A percentile compares a stretch with the other conserved stretches of the same genome.
phyloP scores from a whole-genome alignment of 2,329 filamentous ascomycete genomes.

The Aureobasidium subglaciale region DNA sequence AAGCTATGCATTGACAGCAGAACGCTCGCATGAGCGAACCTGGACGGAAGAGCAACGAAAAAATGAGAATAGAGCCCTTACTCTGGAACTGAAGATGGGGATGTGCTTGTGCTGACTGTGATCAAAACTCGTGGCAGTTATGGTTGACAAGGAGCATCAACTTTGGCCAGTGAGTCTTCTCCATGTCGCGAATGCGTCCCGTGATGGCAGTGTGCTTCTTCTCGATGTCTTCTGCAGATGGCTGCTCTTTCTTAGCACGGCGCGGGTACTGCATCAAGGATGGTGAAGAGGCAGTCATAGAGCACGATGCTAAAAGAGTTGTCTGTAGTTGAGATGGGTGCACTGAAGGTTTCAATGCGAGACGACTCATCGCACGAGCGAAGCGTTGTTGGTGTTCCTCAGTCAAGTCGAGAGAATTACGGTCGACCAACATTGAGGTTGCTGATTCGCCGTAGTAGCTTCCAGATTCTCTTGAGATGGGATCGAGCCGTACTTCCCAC shows the following conservation, averaged over 20 bases:
- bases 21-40: too few relatives aligned
- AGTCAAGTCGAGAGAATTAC: neutral
- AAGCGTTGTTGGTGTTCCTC: neutral
- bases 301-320: neutral
- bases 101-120: neutral
- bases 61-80: neutral
- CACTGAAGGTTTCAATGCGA: neutral
- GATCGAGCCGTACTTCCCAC: neutral
- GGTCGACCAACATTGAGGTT: neutral
- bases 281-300: neutral
- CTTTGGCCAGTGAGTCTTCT: constrained; percentile 3
- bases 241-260: neutral
- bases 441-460: neutral
- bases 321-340: neutral
- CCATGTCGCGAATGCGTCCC: neutral
- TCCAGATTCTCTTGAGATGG: neutral
- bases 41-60: too few relatives aligned
- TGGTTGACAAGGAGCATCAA: neutral
- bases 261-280: neutral
- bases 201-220: neutral
- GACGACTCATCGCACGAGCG: neutral
- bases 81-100: neutral
- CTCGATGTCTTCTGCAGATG: neutral
- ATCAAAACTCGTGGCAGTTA: neutral
- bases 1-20: too few relatives aligned